These are phyloP conservation scores for Vickermania ingenoplastis DNA, from an alignment of 208 protist species.

Conservation along the genomic window DNA sequence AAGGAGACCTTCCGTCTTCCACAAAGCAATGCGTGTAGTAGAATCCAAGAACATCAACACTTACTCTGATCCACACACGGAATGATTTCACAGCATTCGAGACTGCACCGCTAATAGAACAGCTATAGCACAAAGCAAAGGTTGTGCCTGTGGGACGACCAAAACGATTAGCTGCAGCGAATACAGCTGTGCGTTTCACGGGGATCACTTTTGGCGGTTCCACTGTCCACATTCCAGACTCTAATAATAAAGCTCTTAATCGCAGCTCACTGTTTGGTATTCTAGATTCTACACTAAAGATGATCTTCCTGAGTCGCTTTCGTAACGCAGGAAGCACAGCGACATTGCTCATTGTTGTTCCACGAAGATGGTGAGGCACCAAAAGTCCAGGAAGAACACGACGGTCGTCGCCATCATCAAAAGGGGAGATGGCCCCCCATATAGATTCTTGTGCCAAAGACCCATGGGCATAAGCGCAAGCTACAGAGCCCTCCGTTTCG, in stretches of 20 bases:
- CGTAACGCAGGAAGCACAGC: constrained; percentile 17
- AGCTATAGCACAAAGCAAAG: constrained; percentile 69
- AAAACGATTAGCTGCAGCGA: constrained; percentile 61
- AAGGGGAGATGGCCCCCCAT: background rate
- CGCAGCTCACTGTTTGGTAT: constrained; percentile 31
- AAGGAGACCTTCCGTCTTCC: too few relatives aligned
- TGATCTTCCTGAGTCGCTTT: constrained; percentile 37
- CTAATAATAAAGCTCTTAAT: constrained; percentile 50
- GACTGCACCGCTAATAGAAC: constrained; percentile 8
- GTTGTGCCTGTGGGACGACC: constrained; percentile 59
- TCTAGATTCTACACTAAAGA: constrained; percentile 47
- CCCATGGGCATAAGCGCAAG: background rate
- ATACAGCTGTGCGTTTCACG: constrained; percentile 23
- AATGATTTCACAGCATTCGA: constrained; percentile 7
- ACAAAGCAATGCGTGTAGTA: too few relatives aligned
- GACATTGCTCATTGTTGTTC: constrained; percentile 44
- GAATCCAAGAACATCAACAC: constrained; percentile 38
- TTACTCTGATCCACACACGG: constrained; percentile 54
- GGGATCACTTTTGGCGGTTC: constrained; percentile 35
- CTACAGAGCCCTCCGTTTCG: background rate
- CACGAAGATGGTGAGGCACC: constrained; percentile 48
- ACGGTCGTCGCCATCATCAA: background rate
- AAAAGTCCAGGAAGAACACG: constrained; percentile 33
- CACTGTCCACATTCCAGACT: constrained; percentile 56
- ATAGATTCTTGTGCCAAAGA: background rate